A percentile compares a stretch with the other conserved stretches of the same genome.
Conservation (phyloP, 208 protist species). For the Histomonas meleagridis region DNA sequence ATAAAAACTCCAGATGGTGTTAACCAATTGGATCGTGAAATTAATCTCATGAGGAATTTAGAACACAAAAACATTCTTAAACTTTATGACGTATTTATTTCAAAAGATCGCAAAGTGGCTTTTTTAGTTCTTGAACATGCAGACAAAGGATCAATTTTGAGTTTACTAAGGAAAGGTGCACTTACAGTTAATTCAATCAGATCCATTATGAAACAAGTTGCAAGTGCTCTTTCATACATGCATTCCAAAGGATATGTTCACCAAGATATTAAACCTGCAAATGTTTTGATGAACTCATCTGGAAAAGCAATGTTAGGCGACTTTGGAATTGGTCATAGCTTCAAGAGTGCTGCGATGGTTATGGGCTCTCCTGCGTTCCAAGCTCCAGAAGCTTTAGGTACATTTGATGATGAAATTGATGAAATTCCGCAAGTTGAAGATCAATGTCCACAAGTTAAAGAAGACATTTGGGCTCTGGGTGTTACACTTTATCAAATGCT, state of each 20-base stretch:
- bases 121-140: not conserved
- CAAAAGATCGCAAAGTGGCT: not conserved
- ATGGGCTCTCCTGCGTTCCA: not conserved
- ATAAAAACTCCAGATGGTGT: not conserved
- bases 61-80: not conserved
- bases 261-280: constrained; percentile 21
- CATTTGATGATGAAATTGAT: not conserved
- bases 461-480: constrained; percentile 24
- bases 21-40: not conserved
- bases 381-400: not conserved
- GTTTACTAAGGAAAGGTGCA: not conserved
- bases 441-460: not conserved
- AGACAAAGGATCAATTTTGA: not conserved
- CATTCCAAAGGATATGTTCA: not conserved
- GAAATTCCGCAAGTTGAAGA: not conserved
- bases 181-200: not conserved
- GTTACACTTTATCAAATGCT: not conserved
- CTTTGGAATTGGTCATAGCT: constrained; percentile 30
- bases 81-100: not conserved
- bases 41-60: not conserved
- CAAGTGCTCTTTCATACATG: not conserved
- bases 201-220: not conserved
- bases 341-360: not conserved
- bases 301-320: not conserved
- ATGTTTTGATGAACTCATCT: not conserved